Evolutionary conservation across 805 yeast genomes (phyloP).

Genomic region (Yarrowia deformans): DNA sequence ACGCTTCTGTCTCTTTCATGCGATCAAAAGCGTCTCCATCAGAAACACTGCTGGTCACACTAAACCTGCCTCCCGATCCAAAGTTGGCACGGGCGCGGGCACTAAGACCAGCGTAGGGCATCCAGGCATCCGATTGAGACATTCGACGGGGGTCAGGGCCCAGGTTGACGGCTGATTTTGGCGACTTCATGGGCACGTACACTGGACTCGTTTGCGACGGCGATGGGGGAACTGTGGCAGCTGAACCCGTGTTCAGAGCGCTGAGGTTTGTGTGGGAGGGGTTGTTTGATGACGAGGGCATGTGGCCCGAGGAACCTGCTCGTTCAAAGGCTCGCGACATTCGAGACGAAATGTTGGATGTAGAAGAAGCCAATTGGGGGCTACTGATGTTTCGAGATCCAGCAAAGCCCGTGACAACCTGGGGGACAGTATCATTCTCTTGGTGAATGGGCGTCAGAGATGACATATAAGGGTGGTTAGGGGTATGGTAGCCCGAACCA

Average conservation of each 20-base stretch:
- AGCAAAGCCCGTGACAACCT: constrained; percentile 34
- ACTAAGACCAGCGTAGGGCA: constrained; percentile 39
- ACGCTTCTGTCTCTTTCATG: constrained; percentile 28
- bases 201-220: constrained; percentile 31
- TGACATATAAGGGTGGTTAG: constrained; percentile 26
- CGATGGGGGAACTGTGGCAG: constrained; percentile 6
- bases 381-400: constrained; percentile 34
- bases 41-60: constrained; percentile 20
- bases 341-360: constrained; percentile 33
- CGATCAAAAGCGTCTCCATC: constrained; percentile 36
- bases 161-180: constrained; percentile 28
- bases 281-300: constrained; percentile 1
- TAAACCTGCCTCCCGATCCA: constrained; percentile 34
- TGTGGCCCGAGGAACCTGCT: constrained; percentile 33
- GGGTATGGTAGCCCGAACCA: constrained; percentile 37
- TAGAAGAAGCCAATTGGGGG: constrained; percentile 28
- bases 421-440: constrained; percentile 28
- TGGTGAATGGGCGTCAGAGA: constrained; percentile 33
- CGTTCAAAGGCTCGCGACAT: constrained; percentile 39
- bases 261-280: constrained; percentile 33
- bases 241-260: constrained; percentile 10
- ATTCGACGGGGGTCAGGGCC: constrained; percentile 35
- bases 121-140: constrained; percentile 37
- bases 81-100: constrained; percentile 37
- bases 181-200: constrained; percentile 32